Base-by-base conservation (phyloP, 345 rosid genomes). In the Eucalyptus pauciflora region DNA sequence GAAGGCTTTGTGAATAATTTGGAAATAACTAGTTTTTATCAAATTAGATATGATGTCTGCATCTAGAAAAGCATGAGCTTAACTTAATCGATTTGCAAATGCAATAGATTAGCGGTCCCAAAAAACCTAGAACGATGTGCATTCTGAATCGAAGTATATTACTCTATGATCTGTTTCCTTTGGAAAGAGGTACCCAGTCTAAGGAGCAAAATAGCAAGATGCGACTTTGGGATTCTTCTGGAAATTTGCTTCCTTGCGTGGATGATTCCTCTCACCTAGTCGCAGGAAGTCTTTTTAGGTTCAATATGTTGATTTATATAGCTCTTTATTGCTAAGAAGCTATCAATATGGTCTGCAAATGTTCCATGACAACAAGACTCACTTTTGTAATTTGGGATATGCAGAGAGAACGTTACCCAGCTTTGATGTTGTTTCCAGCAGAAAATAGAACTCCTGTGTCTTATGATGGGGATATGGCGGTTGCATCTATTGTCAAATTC, bases 401-500 rank as follows among this genome's bases (percentile, higher is more conserved):
- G 95, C 97, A 97, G 99, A 94, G 95, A 90, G 98, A 96, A 90
- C 93, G 94, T 85, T 97, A 94, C 95, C 99, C 99, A 86, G 86
- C 96, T 90, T 92, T 97, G 89, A 67, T 95, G 90, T 91, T 97
- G 67, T 97, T 96, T 93, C 99, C 99, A 71, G 96, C 96, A 25
- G 96, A 94, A 89, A 93, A 92, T 87, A 94, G 94, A 92, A 89
- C 90, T 48, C 92, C 93, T 64, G 49, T 95, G 88, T 88, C 94
- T 52, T 97, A 94, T 90, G 91, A 92, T 87, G 99, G 99, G 89
- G 96, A 95, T 88, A 89, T 93, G 67, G 91, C 96, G 52, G 97
- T 98, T 67, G 90, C 95, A 89, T 94, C 95, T 91, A 87, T 98
- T 90, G 91, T 94, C 76, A 92, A 94, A 90, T 97, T 97, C 93